Evolutionary conservation across 192 early-diverging fungal species (phyloP), one percentile per base, ranked within the genome.

Genomic region (Backusella tarrabulga): DNA sequence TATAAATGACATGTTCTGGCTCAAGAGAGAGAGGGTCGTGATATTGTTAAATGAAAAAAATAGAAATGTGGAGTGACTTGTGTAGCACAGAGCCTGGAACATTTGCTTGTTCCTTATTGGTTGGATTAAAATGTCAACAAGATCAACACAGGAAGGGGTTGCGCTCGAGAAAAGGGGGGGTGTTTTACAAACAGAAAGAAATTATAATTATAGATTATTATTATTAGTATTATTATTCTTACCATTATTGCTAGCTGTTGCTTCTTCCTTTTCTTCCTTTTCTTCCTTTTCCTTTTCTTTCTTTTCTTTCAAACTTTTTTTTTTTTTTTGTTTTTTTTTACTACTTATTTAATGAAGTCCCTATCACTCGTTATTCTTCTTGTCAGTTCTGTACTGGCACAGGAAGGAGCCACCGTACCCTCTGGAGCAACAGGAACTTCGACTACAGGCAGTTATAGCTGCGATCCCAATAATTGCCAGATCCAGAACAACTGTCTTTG

Each of bases 401-500:
- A 83, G 56, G 83, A 80, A 75, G 82, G 82, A 0, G 26, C 67
- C 3, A 71, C 68, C 19, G 26, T 54, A 1, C 73, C 52, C 12
- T 15, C 74, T 19, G 41, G 21, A 23, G 42, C 17, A 26, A 54
- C 75, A 21, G 21, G 32, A 11, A 44, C 50, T 15, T 15, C 23
- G n/a, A 26, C 14, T 21, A 15, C 77, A 19, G 36, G 63, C 26
- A 17, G 46, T 2, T 83, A 81, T 35, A 46, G 82, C n/a, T 89
- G 88, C 44, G 84, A 89, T 60, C 67, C 85, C 23, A 67, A 82
- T 19, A 76, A 69, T 34, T 90, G 88, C 71, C 50, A 79, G 32
- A 40, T 83, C 38, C 76, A 84, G 38, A 84, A 86, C 21, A 76
- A 79, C 8, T 90, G 88, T 76, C 78, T 83, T 29, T 90, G 88